Percentiles rank a stretch among this genome's conserved stretches.
Conservation (phyloP, 1,284 basidiomycete genomes). For the Gymnopus androsaceus region DNA sequence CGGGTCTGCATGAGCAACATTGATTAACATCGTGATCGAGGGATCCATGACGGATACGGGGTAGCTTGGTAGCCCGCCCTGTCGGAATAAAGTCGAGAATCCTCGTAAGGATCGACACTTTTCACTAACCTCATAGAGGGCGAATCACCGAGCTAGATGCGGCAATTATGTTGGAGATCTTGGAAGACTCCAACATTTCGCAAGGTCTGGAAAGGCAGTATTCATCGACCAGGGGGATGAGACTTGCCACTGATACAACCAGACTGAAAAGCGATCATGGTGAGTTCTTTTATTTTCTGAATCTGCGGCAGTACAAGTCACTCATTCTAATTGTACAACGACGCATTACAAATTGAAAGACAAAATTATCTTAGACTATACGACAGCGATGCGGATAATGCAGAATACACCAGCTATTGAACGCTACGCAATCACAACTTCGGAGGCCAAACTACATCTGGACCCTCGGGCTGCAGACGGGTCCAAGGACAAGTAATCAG, state of each 20-base stretch:
- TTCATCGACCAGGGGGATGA: neutral
- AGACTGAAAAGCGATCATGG: neutral
- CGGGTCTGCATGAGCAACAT: too few species aligned
- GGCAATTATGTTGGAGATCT: neutral
- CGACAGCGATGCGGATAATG: too few species aligned
- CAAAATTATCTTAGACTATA: too few species aligned
- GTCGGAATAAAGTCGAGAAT: too few species aligned
- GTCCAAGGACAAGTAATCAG: neutral
- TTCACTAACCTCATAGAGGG: too few species aligned
- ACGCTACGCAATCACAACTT: neutral
- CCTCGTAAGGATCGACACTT: too few species aligned
- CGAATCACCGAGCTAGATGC: too few species aligned
- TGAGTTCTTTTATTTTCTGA: neutral
- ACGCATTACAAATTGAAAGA: too few species aligned
- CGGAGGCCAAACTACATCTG: neutral
- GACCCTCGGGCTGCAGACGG: conserved; percentile 2
- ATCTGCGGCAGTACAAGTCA: too few species aligned
- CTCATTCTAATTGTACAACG: too few species aligned
- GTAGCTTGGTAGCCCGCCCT: too few species aligned
- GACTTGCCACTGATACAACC: neutral
- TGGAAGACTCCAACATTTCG: neutral
- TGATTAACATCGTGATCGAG: conserved; percentile 17
- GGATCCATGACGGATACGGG: conserved; percentile 20
- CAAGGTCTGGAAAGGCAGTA: conserved; percentile 2
- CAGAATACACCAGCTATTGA: too few species aligned